Evolutionary conservation across 1,284 basidiomycete genomes (phyloP), one percentile per base, ranked within the genome.

Genomic region (Athelia psychrophila): DNA sequence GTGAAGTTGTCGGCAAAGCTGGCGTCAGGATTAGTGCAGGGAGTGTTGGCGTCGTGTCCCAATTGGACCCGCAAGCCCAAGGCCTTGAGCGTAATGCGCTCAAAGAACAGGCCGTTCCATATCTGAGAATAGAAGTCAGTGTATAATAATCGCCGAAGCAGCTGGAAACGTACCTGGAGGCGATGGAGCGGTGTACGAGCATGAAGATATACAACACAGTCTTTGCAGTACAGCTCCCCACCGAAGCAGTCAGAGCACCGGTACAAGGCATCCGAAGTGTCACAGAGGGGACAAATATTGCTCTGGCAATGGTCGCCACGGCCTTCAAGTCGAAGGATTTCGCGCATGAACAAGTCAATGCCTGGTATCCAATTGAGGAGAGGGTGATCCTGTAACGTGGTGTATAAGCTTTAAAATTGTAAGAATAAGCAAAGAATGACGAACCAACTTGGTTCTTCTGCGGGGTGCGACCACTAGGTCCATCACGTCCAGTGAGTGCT

Each of bases 11-110:
- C 3, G 23, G 9, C 15, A 22, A 25, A 24, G 54, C 53, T 55
- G 2, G 54, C 3, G 9, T 23, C n/a, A 4, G 59, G 52, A 12
- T 49, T 56, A 2, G 45, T 25, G 35, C 64, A 65, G 2, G 20
- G 19, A 2, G 33, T 23, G 2, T 23, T 30, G 2, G 50, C 40
- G 0, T 35, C 18, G 38, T 66, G 63, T 1, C 66, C 64, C 2
- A 65, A 54, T 24, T 65, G 64, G 6, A 65, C 49, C 20, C 56
- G 54, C 2, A 65, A 54, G 1, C 63, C 62, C 0, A 65, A 48
- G 2, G 24, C 44, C 19, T 52, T 46, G 2, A 65, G 48, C 1
- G 58, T 47, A 1, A 49, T 54, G 20, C 38, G 20, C 35, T 50
- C 24, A 40, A 64, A 46, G 23, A 22, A 46, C 24, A n/a, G 6